Conservation (phyloP, 129 eudicot genomes). For the Flaveria bidentis region DNA sequence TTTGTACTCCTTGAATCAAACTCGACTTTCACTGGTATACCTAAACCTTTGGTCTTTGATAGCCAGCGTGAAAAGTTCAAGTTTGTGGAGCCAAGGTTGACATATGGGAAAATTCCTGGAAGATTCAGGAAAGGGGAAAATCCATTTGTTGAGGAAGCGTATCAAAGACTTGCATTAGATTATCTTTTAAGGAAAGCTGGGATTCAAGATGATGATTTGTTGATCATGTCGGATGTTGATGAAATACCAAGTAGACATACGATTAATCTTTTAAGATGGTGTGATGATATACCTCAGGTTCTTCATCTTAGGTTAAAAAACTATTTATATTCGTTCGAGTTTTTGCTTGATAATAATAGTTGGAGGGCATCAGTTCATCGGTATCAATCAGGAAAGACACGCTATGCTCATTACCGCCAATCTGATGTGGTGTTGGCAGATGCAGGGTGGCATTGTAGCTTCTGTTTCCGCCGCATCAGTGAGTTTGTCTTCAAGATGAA, state of each 20-base stretch:
- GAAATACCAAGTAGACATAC: conserved; percentile 92
- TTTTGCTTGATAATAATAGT: conserved; percentile 68
- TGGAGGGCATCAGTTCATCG: conserved; percentile 89
- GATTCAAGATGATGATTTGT: conserved; percentile 80
- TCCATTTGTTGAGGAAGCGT: conserved; percentile 92
- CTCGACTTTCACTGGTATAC: conserved; percentile 79
- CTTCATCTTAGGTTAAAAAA: conserved; percentile 79
- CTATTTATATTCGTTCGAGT: conserved; percentile 84
- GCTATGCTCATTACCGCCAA: conserved; percentile 84
- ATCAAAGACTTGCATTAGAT: conserved; percentile 79
- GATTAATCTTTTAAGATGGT: conserved; percentile 85
- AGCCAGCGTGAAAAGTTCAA: conserved; percentile 57
- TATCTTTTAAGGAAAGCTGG: conserved; percentile 73
- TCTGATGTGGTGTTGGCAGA: conserved; percentile 80
- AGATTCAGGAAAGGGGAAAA: conserved; percentile 68
- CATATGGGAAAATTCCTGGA: conserved; percentile 80
- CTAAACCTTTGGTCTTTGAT: conserved; percentile 67
- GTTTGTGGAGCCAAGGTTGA: conserved; percentile 71
- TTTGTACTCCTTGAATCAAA: conserved; percentile 95
- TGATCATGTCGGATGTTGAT: conserved; percentile 93
- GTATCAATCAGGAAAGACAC: conserved; percentile 70
- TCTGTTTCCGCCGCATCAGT: conserved; percentile 70
- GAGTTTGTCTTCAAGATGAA: conserved; percentile 92
- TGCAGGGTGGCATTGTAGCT: conserved; percentile 99
- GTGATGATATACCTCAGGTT: conserved; percentile 73